Percentiles rank a stretch among this genome's conserved stretches.
phyloP scores from a whole-genome alignment of 805 yeast genomes.

The Candida verbasci region DNA sequence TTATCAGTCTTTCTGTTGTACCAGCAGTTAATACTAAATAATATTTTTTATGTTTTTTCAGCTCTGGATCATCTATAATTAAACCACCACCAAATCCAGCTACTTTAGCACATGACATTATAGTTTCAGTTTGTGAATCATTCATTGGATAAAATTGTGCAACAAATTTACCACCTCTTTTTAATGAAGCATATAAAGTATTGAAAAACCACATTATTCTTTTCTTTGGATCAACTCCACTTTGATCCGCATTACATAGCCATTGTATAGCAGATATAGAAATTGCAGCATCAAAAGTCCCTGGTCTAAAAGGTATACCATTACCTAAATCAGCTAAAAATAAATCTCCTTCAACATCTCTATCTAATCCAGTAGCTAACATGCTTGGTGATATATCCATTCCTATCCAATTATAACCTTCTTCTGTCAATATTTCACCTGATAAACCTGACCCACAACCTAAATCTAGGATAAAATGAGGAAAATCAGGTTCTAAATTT shows the following conservation, averaged over 20 bases:
- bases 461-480: slow-evolving; percentile 76
- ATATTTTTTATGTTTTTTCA: slow-evolving; percentile 85
- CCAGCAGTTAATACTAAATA: slow-evolving; percentile 90
- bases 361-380: slow-evolving; percentile 90
- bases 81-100: slow-evolving; percentile 97
- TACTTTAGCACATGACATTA: slow-evolving; percentile 79
- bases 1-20: slow-evolving; percentile 65
- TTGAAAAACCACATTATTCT: slow-evolving; percentile 81
- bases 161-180: slow-evolving; percentile 94
- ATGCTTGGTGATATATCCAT: slow-evolving; percentile 95
- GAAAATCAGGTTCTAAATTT: slow-evolving; percentile 56
- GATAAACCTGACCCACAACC: slow-evolving; percentile 97
- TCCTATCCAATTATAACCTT: slow-evolving; percentile 92
- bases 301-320: slow-evolving; percentile 94
- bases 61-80: slow-evolving; percentile 89
- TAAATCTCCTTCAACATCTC: slow-evolving; percentile 91
- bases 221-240: slow-evolving; percentile 75
- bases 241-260: slow-evolving; percentile 93
- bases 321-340: slow-evolving; percentile 89
- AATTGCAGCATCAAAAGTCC: slow-evolving; percentile 94
- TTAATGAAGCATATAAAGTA: slow-evolving; percentile 78
- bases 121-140: slow-evolving; percentile 76
- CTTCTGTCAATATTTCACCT: slow-evolving; percentile 91
- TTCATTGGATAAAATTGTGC: slow-evolving; percentile 95
- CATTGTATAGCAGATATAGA: slow-evolving; percentile 95